Percentiles rank a stretch among this genome's conserved stretches.
Conservation (phyloP, 176 grass and related monocot genomes). For the Cymbopogon citratus region DNA sequence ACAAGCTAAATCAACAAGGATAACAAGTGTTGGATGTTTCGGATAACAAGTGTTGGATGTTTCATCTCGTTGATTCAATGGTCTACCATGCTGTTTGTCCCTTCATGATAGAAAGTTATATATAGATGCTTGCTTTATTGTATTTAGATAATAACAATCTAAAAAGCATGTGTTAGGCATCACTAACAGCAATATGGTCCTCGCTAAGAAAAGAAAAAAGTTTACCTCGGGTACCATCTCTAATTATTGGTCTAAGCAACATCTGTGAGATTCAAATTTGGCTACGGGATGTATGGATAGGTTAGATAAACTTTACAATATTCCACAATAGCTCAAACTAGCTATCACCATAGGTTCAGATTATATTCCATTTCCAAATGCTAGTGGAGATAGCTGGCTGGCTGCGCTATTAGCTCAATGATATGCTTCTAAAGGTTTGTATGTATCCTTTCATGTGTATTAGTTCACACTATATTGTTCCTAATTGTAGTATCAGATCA, state of each 20-base stretch:
- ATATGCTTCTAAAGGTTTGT: constrained; percentile 9
- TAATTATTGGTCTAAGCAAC: constrained; percentile 18
- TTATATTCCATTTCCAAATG: constrained; percentile 28
- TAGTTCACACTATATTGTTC: constrained; percentile 15
- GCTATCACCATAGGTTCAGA: constrained; percentile 12
- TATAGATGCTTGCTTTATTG: neutral
- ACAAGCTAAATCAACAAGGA: neutral
- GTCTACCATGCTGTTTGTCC: neutral
- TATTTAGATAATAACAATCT: neutral
- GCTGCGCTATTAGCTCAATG: constrained; percentile 32
- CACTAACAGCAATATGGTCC: neutral
- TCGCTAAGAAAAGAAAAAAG: neutral
- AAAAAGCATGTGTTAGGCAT: neutral
- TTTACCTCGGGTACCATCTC: neutral
- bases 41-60: too few relatives aligned
- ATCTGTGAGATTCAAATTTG: constrained; percentile 15
- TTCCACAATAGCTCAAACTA: neutral
- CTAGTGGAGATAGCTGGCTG: constrained; percentile 16
- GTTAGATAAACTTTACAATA: constrained; percentile 8
- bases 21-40: neutral
- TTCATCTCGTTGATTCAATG: neutral
- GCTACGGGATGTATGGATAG: constrained; percentile 2
- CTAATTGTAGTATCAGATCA: neutral
- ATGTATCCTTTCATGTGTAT: constrained; percentile 5
- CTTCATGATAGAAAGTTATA: neutral